A percentile compares a stretch with the other conserved stretches of the same genome.
phyloP scores from a whole-genome alignment of 768 basidiomycete genomes.

The Trametes sanguinea region DNA sequence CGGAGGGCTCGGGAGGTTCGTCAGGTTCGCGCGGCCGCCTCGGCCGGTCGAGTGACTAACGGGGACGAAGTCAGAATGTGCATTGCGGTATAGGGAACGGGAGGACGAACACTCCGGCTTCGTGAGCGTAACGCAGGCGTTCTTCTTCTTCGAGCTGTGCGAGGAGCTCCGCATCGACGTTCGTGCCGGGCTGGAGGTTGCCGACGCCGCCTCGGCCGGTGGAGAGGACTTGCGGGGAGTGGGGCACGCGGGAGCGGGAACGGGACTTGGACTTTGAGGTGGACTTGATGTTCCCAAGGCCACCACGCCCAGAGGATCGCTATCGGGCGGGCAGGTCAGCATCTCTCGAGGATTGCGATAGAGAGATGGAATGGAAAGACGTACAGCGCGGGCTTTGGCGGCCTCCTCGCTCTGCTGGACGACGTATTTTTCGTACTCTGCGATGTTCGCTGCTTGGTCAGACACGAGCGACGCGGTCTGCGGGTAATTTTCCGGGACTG shows the following conservation, averaged over 20 bases:
- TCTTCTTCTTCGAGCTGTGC: slow-evolving; percentile 43
- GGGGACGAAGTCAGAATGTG: not conserved
- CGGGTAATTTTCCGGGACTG: slow-evolving; percentile 16
- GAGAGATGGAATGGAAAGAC: not conserved
- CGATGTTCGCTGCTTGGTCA: slow-evolving; percentile 25
- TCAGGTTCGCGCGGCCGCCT: slow-evolving; percentile 67
- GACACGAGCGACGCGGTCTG: slow-evolving; percentile 33
- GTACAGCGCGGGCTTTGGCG: slow-evolving; percentile 25
- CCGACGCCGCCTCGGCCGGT: slow-evolving; percentile 67
- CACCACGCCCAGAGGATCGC: slow-evolving; percentile 77
- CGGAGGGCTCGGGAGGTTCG: slow-evolving; percentile 29
- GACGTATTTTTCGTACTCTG: slow-evolving; percentile 41
- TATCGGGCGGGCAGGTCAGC: slow-evolving; percentile 32
- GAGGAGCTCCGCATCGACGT: slow-evolving; percentile 23
- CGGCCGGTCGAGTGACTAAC: slow-evolving; percentile 66
- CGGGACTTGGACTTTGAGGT: slow-evolving; percentile 41
- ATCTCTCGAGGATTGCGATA: not conserved
- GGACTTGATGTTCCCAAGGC: slow-evolving; percentile 81
- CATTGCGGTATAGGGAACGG: not conserved
- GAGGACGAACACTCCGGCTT: slow-evolving; percentile 45
- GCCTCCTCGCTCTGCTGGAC: slow-evolving; percentile 38
- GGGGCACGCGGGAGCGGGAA: slow-evolving; percentile 39
- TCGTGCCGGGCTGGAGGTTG: slow-evolving; percentile 47
- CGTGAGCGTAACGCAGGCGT: slow-evolving; percentile 18
- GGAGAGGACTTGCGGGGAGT: slow-evolving; percentile 40